Evolutionary conservation across 352 stramenopile genomes (phyloP), one percentile per base, ranked within the genome.

Genomic region (Thalassiosira mediterranea): DNA sequence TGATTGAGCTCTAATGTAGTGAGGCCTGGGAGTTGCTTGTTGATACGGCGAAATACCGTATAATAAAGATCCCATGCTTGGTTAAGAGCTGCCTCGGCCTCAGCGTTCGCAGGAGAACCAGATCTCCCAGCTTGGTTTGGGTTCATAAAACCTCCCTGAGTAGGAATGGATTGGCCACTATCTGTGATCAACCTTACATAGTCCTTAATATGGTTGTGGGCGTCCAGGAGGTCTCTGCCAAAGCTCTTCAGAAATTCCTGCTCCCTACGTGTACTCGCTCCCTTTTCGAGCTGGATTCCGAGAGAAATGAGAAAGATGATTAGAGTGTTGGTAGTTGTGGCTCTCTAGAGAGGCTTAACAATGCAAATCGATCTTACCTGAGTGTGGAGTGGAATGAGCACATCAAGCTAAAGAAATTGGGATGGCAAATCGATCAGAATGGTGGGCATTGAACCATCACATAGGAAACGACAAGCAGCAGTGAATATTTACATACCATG

Each of bases 41-140:
- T 96, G 49, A 97, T 95, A 58, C 90, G 87, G 7, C 95, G 88
- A 83, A 99, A 99, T 7, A 99, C 96, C 64, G 94, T 91, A 76
- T 99, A 99, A 79, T 99, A 99, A 13, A 98, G 83, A 68, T 99
- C 95, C 97, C 97, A 99, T 0, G 96, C 96, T 61, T 97, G 94
- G 75, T 98, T 96, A 57, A 98, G 72, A 59, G 96, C 94, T 11
- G 91, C 77, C 49, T 90, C 83, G 23, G 76, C 77, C 48, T 90
- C 80, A 37, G 72, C 77, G 13, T 86, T 86, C 23, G 58, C 63
- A 26, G 67, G 62, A 47, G 72, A 74, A 61, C 57, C 40, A 47
- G 77, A 79, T 54, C 72, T 57, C n/a, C 57, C 60, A 17, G 71
- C 46, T 71, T 79, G 61, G 38, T 72, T 79, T 34, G 59, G 51